Percentiles rank a stretch among this genome's conserved stretches.
phyloP scores from a whole-genome alignment of 495 filamentous ascomycete species.

The Rhypophila decipiens region DNA sequence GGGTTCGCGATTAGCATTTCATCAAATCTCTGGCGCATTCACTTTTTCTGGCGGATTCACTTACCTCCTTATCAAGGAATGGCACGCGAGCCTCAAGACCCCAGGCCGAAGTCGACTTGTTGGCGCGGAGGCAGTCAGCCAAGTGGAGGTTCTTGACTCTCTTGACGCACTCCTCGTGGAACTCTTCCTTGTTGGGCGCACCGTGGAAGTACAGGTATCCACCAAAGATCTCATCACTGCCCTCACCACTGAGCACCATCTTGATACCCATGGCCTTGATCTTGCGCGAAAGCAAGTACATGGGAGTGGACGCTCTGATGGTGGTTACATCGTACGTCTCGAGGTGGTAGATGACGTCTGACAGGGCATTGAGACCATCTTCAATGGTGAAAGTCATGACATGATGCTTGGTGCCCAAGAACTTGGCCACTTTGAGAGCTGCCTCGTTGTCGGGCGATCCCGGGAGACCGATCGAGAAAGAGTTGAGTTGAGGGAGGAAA shows the following conservation, averaged over 20 bases:
- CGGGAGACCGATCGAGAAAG: slow-evolving; percentile 94
- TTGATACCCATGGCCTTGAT: slow-evolving; percentile 99
- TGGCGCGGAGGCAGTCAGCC: slow-evolving; percentile 90
- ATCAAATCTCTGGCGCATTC: too few species aligned
- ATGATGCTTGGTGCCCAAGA: slow-evolving; percentile 95
- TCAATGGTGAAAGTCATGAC: slow-evolving; percentile 96
- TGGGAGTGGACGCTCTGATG: slow-evolving; percentile 95
- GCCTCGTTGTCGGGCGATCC: slow-evolving; percentile 85
- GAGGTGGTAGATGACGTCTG: slow-evolving; percentile 95
- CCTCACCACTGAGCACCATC: slow-evolving; percentile 97
- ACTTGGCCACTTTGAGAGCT: slow-evolving; percentile 83
- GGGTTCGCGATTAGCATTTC: too few species aligned
- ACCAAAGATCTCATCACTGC: slow-evolving; percentile 95
- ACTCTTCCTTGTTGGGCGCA: slow-evolving; percentile 80
- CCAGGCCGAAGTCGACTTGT: slow-evolving; percentile 99
- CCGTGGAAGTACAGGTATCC: slow-evolving; percentile 98
- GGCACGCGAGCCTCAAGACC: slow-evolving; percentile 96
- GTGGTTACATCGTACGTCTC: slow-evolving; percentile 98
- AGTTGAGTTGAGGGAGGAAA: slow-evolving; percentile 88
- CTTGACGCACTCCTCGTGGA: slow-evolving; percentile 88
- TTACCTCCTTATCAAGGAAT: slow-evolving; percentile 94
- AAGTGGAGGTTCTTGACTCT: slow-evolving; percentile 94
- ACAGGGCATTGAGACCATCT: slow-evolving; percentile 91
- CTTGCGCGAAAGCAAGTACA: slow-evolving; percentile 95
- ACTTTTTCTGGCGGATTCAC: too few species aligned